These are phyloP conservation scores for Aspergillus hortae DNA, from an alignment of 2,329 filamentous ascomycete genomes.

Conservation along the genomic window DNA sequence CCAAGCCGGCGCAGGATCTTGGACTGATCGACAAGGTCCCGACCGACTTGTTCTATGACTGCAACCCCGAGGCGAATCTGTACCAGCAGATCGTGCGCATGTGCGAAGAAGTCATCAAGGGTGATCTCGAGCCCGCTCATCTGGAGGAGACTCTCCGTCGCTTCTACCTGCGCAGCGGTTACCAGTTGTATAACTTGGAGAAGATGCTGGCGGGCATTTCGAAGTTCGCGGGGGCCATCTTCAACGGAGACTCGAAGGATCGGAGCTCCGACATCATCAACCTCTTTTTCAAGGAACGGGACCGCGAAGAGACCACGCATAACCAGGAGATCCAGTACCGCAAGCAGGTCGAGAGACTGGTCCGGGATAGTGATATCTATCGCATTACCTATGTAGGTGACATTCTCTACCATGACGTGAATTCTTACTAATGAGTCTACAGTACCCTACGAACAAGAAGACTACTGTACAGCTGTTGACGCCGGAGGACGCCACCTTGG, in stretches of 20 bases:
- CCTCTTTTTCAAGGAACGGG: conserved; percentile 77
- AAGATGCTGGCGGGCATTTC: conserved; percentile 80
- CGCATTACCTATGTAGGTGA: conserved; percentile 81
- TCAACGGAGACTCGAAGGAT: conserved; percentile 83
- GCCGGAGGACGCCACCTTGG: conserved; percentile 74
- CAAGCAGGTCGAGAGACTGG: conserved; percentile 86
- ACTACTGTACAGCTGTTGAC: conserved; percentile 80
- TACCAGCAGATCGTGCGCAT: conserved; percentile 83
- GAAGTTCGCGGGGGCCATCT: conserved; percentile 76
- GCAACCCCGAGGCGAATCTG: conserved; percentile 64
- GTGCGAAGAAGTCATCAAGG: conserved; percentile 80
- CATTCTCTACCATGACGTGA: background rate
- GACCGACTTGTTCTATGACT: conserved; percentile 69
- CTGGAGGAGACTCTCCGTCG: conserved; percentile 89
- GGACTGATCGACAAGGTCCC: conserved; percentile 77
- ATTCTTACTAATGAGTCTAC: conserved; percentile 25
- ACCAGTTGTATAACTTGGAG: conserved; percentile 90
- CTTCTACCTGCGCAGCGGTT: conserved; percentile 86
- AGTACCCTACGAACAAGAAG: conserved; percentile 65
- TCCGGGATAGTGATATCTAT: conserved; percentile 91
- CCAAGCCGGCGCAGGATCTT: conserved; percentile 79
- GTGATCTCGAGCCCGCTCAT: conserved; percentile 74
- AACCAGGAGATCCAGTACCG: conserved; percentile 85
- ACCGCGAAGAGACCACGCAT: conserved; percentile 81
- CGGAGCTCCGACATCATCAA: conserved; percentile 88